Conservation (phyloP, 495 filamentous ascomycete genomes). For the Penicillium subrubescens region DNA sequence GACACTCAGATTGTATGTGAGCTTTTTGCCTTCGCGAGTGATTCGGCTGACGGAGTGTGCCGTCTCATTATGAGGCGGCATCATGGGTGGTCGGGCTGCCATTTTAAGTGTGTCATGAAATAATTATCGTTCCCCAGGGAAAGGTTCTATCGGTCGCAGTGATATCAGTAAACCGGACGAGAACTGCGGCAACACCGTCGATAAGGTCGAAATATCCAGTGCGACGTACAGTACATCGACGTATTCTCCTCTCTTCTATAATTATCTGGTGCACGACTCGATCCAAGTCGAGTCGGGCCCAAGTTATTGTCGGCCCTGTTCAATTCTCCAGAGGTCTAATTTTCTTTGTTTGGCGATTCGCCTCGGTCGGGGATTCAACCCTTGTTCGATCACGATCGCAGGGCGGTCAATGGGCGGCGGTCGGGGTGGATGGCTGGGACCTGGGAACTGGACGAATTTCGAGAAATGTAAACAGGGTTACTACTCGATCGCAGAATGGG, state of each 20-base stretch:
- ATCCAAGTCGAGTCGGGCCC: background rate
- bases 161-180: slow-evolving; percentile 15
- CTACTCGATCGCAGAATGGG: background rate
- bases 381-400: slow-evolving; percentile 14
- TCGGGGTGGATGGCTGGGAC: slow-evolving; percentile 5
- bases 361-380: slow-evolving; percentile 9
- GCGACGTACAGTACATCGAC: slow-evolving; percentile 23
- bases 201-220: slow-evolving; percentile 4
- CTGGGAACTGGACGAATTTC: slow-evolving; percentile 5
- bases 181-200: background rate
- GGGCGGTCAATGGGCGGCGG: slow-evolving; percentile 19
- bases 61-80: slow-evolving; percentile 58
- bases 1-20: slow-evolving; percentile 82
- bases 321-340: background rate
- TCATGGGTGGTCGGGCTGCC: slow-evolving; percentile 34
- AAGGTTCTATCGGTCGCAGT: slow-evolving; percentile 16
- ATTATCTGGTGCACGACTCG: background rate
- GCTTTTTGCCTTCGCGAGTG: slow-evolving; percentile 76
- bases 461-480: background rate
- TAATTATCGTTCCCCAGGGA: slow-evolving; percentile 2
- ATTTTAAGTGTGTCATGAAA: slow-evolving; percentile 26
- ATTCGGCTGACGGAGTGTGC: slow-evolving; percentile 59
- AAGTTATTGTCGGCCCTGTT: background rate
- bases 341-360: background rate
- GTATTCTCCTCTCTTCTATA: background rate